Evolutionary conservation across 140 eudicot genomes (phyloP).

Genomic region (Anethum foeniculum): DNA sequence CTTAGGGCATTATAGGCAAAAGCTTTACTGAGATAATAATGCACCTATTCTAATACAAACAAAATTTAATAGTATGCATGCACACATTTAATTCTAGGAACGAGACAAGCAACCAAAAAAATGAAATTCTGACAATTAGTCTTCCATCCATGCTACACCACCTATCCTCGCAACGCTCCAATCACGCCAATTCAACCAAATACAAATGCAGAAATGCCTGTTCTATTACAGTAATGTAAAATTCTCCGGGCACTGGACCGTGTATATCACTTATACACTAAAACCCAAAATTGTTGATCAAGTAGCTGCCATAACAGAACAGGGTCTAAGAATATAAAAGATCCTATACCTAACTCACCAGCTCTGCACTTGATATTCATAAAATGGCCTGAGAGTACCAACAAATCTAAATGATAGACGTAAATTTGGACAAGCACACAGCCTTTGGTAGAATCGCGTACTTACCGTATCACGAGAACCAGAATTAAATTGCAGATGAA

Average conservation of each 20-base stretch:
- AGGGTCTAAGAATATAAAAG: background rate
- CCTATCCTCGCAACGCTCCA: background rate
- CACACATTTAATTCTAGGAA: background rate
- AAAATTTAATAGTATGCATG: background rate
- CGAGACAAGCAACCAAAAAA: background rate
- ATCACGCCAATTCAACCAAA: background rate
- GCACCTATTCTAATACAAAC: background rate
- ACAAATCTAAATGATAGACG: background rate
- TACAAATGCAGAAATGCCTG: background rate
- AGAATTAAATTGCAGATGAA: conserved; percentile 21
- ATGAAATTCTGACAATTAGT: background rate
- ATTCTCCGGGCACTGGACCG: background rate
- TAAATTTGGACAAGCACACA: background rate
- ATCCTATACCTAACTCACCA: background rate
- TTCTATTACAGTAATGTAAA: background rate
- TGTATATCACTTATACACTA: background rate
- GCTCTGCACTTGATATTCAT: background rate
- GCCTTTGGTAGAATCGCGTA: background rate
- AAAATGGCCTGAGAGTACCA: background rate
- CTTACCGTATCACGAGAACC: conserved; percentile 18
- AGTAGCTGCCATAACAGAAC: background rate
- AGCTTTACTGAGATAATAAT: background rate
- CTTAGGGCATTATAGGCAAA: background rate
- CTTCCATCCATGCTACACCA: background rate
- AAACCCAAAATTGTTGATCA: background rate